Percentiles rank a stretch among this genome's conserved stretches.
These are phyloP conservation scores for Dichotomopilus funicola DNA, from an alignment of 2,329 filamentous ascomycete genomes.

Conservation along the genomic window DNA sequence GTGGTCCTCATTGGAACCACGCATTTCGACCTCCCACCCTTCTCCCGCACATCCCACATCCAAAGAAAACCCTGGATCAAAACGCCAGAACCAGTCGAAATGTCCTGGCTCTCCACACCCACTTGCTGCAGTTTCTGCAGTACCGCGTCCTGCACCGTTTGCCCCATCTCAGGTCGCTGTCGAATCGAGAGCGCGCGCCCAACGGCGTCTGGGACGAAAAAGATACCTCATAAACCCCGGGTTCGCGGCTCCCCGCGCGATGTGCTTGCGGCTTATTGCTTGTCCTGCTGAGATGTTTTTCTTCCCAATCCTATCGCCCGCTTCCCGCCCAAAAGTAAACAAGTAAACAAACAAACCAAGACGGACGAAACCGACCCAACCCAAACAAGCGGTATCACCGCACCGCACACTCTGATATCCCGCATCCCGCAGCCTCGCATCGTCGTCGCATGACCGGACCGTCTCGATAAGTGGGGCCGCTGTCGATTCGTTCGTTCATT, in stretches of 20 bases:
- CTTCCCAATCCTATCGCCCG: slow-evolving; percentile 4
- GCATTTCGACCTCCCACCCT: slow-evolving; percentile 11
- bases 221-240: slow-evolving; percentile 18
- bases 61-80: too few species aligned
- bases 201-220: slow-evolving; percentile 19
- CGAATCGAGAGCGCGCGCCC: slow-evolving; percentile 23
- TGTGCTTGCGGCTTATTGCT: slow-evolving; percentile 6
- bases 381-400: slow-evolving; percentile 5
- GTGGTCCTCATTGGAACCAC: slow-evolving; percentile 24
- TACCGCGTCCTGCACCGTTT: neutral
- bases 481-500: too few species aligned
- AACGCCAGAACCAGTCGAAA: too few species aligned
- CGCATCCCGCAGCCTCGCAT: too few species aligned
- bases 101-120: slow-evolving; percentile 11
- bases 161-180: slow-evolving; percentile 16
- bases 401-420: too few species aligned
- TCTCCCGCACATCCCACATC: slow-evolving; percentile 8
- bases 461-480: too few species aligned
- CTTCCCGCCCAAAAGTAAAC: slow-evolving; percentile 17
- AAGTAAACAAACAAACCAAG: slow-evolving; percentile 20
- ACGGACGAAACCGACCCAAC: slow-evolving; percentile 8
- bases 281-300: neutral
- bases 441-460: too few species aligned
- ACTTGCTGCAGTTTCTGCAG: slow-evolving; percentile 4
- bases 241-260: slow-evolving; percentile 17